A percentile compares a stretch with the other conserved stretches of the same genome.
These are phyloP conservation scores for Sungouiozyma intestinalis DNA, from an alignment of 805 yeast genomes.

Conservation along the genomic window DNA sequence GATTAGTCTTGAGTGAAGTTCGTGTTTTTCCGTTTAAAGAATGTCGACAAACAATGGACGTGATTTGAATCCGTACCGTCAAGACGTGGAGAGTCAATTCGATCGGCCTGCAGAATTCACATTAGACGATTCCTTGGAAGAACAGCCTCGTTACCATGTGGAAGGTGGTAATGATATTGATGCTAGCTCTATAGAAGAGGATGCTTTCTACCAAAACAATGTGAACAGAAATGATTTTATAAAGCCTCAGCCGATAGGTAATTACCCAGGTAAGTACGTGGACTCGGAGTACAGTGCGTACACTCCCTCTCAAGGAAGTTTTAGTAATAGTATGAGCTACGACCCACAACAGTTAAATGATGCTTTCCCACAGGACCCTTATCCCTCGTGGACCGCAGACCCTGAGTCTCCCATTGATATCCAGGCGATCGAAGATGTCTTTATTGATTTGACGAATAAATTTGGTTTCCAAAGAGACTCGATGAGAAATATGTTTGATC, in stretches of 20 bases:
- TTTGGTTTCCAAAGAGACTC: constrained; percentile 89
- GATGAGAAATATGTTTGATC: constrained; percentile 84
- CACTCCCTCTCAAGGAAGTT: background rate
- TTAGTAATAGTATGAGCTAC: background rate
- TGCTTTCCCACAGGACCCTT: constrained; percentile 76
- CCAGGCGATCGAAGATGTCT: constrained; percentile 77
- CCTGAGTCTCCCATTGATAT: constrained; percentile 75
- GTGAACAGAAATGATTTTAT: background rate
- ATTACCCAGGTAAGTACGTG: background rate
- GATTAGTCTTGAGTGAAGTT: too few relatives aligned
- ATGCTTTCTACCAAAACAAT: background rate
- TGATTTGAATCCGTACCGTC: background rate
- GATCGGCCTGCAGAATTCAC: background rate
- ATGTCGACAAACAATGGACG: background rate
- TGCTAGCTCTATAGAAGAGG: background rate
- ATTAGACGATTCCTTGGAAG: background rate
- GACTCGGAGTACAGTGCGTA: background rate
- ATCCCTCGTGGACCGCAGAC: constrained; percentile 98
- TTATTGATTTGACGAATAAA: constrained; percentile 70
- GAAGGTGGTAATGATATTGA: background rate
- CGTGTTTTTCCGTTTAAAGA: too few relatives aligned
- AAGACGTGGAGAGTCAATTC: background rate
- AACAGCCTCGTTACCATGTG: background rate
- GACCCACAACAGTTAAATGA: background rate
- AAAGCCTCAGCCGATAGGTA: background rate